Evolutionary conservation across 495 filamentous ascomycete species (phyloP), one percentile per base, ranked within the genome.

Genomic region (Aspergillus egyptiacus): DNA sequence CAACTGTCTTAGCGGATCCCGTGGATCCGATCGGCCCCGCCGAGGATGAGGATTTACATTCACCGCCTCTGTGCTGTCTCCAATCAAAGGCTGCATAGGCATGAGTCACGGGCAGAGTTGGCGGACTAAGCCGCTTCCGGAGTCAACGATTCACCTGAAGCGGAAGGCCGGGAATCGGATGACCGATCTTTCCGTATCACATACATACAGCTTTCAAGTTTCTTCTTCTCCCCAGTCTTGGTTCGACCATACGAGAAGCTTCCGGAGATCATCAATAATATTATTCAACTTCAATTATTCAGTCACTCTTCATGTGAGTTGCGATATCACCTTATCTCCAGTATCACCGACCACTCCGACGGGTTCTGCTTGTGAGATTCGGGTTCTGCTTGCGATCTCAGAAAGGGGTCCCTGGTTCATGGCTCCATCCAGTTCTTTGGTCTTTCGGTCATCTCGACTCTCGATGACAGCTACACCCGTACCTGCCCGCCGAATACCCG

Each of bases 11-110:
- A 40, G 31, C 23, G 3, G 27, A 36, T 37, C 46, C 49, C 48
- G 51, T 46, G 46, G 47, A 55, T 50, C 47, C 46, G 53, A 44
- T 44, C 41, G 15, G 3, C 41, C 17, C 25, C 13, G 11, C 41
- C 40, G 32, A 33, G 41, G 10, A 8, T 44, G 28, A 40, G 18
- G 41, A 44, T 44, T 44, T 19, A 19, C 41, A 32, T 14, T 44
- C 27, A 44, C 41, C 41, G 41, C 41, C 41, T 33, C 41, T 44
- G 28, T 3, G 8, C 24, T 32, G 28, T 27, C 28, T 7, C 28
- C 41, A 44, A 44, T 44, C 41, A 44, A 6, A 10, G 5, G 1
- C 11, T 23, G 15, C 9, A 31, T 20, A 23, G 23, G n/a, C 9
- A n/a, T 44, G 41, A 44, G 41, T 44, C 41, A 44, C 13, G 27